A percentile compares a stretch with the other conserved stretches of the same genome.
phyloP scores from a whole-genome alignment of 306 rosid genomes.

The Dalbergia cultrata region DNA sequence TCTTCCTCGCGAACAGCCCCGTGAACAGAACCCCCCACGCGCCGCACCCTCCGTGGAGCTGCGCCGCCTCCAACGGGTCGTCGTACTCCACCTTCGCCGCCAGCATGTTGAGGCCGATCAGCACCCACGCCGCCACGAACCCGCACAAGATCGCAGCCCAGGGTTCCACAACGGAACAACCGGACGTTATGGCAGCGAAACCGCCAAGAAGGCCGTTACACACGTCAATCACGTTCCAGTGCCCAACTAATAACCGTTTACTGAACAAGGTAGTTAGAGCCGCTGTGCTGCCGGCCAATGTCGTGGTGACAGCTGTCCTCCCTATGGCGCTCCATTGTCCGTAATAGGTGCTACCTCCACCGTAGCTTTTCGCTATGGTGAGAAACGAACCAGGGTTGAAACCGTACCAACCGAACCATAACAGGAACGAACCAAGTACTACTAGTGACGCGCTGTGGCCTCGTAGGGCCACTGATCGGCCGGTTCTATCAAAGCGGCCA shows the following conservation, averaged over 20 bases:
- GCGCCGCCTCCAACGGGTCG: conserved; percentile 85
- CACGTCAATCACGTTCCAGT: conserved; percentile 84
- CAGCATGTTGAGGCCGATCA: conserved; percentile 63
- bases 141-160: conserved; percentile 87
- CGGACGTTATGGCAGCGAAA: conserved; percentile 79
- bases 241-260: conserved; percentile 71
- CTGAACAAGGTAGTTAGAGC: conserved; percentile 75
- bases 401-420: conserved; percentile 95
- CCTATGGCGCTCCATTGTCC: conserved; percentile 94
- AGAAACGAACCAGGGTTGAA: conserved; percentile 85
- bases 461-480: conserved; percentile 66
- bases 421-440: conserved; percentile 71
- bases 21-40: conserved; percentile 85
- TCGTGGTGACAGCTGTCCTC: conserved; percentile 83
- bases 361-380: conserved; percentile 59
- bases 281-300: conserved; percentile 78
- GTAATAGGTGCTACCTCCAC: conserved; percentile 38
- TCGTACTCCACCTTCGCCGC: conserved; percentile 65
- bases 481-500: conserved; percentile 71
- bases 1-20: conserved; percentile 62
- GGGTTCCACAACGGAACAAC: conserved; percentile 82
- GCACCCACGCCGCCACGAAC: conserved; percentile 71
- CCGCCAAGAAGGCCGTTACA: conserved; percentile 85
- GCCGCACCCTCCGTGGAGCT: conserved; percentile 87
- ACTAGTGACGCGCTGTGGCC: conserved; percentile 82